Evolutionary conservation across 1,284 basidiomycete genomes (phyloP).

Genomic region (Ustilago loliicola): DNA sequence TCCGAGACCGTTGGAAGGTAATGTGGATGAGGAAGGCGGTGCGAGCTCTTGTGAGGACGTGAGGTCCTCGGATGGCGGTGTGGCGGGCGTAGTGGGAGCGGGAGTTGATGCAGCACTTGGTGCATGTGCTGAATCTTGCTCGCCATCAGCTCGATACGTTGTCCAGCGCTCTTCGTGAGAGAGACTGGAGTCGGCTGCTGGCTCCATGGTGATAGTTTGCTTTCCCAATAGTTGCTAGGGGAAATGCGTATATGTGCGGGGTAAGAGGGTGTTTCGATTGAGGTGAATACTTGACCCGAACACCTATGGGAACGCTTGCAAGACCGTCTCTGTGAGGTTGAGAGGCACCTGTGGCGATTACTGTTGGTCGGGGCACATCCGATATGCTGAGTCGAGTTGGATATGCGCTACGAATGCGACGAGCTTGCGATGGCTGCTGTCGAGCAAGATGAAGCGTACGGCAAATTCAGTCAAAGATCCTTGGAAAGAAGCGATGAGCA

Average conservation of each 20-base stretch:
- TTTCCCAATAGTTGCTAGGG: not conserved
- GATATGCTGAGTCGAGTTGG: not conserved
- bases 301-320: not conserved
- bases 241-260: not conserved
- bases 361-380: slow-evolving; percentile 12
- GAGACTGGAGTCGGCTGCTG: slow-evolving; percentile 21
- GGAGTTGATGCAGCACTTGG: slow-evolving; percentile 47
- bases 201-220: slow-evolving; percentile 23
- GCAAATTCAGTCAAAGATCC: no score
- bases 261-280: not conserved
- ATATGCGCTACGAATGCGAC: not conserved
- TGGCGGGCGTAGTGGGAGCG: slow-evolving; percentile 43
- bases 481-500: no score
- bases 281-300: not conserved
- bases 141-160: slow-evolving; percentile 37
- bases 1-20: slow-evolving; percentile 33
- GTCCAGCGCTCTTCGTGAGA: slow-evolving; percentile 50
- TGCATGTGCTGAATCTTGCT: slow-evolving; percentile 19
- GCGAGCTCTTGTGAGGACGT: slow-evolving; percentile 31
- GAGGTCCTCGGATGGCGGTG: slow-evolving; percentile 43
- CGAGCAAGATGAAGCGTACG: no score
- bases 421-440: no score
- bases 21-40: slow-evolving; percentile 3
- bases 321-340: not conserved
- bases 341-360: slow-evolving; percentile 3